A percentile compares a stretch with the other conserved stretches of the same genome.
Conservation (phyloP, 2,329 filamentous ascomycete species). For the Berkeleyomyces basicola region DNA sequence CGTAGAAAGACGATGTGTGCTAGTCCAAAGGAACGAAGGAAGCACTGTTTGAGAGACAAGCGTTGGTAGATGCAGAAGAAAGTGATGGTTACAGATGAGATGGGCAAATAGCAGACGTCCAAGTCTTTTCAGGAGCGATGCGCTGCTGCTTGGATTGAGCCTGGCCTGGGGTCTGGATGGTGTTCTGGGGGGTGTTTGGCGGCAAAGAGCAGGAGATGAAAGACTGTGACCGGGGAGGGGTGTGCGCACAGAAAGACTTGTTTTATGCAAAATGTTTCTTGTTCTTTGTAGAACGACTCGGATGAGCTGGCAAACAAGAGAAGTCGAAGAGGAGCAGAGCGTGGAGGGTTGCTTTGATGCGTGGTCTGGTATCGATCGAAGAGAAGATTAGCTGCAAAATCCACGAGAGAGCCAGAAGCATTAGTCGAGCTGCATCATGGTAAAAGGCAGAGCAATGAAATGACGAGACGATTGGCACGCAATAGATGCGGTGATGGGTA, state of each 20-base stretch:
- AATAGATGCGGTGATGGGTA: too few relatives aligned
- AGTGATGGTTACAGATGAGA: neutral
- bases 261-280: too few relatives aligned
- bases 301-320: too few relatives aligned
- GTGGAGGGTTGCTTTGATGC: too few relatives aligned
- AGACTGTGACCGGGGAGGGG: neutral
- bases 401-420: too few relatives aligned
- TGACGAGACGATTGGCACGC: too few relatives aligned
- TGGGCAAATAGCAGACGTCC: neutral
- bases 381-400: too few relatives aligned
- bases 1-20: slow-evolving; percentile 4
- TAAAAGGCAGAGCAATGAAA: too few relatives aligned
- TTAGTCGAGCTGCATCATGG: too few relatives aligned
- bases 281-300: too few relatives aligned
- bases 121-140: neutral
- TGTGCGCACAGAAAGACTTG: neutral
- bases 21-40: neutral
- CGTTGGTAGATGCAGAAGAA: neutral
- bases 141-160: neutral
- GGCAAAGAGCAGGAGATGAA: neutral
- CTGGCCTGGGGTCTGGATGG: neutral
- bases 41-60: neutral
- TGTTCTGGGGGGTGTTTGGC: neutral
- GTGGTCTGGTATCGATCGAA: too few relatives aligned
- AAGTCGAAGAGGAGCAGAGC: too few relatives aligned